Evolutionary conservation across 2,329 filamentous ascomycete genomes (phyloP).

Genomic region (Arthrinium phaeospermum): DNA sequence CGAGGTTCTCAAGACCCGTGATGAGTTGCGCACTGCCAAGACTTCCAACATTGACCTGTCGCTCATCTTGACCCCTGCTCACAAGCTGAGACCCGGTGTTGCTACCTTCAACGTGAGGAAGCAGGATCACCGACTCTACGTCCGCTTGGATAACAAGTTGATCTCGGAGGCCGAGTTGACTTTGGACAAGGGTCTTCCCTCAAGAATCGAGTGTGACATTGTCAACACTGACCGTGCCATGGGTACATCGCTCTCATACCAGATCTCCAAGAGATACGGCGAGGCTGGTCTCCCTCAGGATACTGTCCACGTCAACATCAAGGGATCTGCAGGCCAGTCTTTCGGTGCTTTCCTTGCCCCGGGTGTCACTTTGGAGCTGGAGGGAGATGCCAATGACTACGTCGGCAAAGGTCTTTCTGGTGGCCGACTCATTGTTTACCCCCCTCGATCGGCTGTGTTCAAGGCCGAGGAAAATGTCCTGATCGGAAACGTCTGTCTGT

Average conservation of each 20-base stretch:
- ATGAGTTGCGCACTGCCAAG: conserved; percentile 87
- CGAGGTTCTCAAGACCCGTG: conserved; percentile 83
- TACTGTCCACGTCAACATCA: conserved; percentile 95
- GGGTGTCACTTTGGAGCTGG: conserved; percentile 91
- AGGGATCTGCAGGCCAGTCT: conserved; percentile 94
- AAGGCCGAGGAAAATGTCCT: conserved; percentile 96
- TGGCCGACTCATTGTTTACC: conserved; percentile 91
- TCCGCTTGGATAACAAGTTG: conserved; percentile 94
- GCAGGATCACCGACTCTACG: conserved; percentile 93
- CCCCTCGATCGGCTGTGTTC: conserved; percentile 86
- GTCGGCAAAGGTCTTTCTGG: conserved; percentile 95
- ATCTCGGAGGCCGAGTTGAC: conserved; percentile 95
- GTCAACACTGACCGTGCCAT: conserved; percentile 96
- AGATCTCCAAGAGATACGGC: conserved; percentile 91
- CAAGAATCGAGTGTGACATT: conserved; percentile 92
- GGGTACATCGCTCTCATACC: conserved; percentile 93
- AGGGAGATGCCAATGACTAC: conserved; percentile 96
- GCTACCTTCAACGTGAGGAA: conserved; percentile 98
- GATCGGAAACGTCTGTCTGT: conserved; percentile 92
- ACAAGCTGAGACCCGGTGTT: conserved; percentile 91
- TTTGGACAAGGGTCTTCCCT: conserved; percentile 91
- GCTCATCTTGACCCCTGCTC: conserved; percentile 91
- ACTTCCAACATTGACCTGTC: conserved; percentile 93
- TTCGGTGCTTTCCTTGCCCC: conserved; percentile 94
- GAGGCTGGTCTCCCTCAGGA: conserved; percentile 88